A percentile compares a stretch with the other conserved stretches of the same genome.
phyloP scores from a whole-genome alignment of 495 filamentous ascomycete genomes.

The Bryoglossum gracile region DNA sequence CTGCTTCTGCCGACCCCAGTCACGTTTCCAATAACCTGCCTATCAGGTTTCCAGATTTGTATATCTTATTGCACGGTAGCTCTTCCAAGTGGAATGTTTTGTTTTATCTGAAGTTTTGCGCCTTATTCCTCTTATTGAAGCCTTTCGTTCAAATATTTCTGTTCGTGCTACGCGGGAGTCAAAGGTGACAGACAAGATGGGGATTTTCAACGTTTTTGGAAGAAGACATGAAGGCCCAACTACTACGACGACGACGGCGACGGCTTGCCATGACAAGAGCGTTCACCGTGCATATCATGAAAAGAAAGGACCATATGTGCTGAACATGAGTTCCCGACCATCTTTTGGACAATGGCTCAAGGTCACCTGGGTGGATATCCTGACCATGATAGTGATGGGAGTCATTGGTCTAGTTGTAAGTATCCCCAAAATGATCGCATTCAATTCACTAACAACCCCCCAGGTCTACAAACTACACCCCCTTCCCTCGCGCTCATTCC shows the following conservation, averaged over 20 bases:
- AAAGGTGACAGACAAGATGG: background rate
- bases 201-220: background rate
- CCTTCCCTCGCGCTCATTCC: slow-evolving; percentile 31
- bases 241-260: background rate
- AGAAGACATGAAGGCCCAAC: background rate
- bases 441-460: background rate
- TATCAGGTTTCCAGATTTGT: too few species aligned
- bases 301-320: slow-evolving; percentile 19
- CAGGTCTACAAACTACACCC: slow-evolving; percentile 51
- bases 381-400: slow-evolving; percentile 50
- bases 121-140: background rate
- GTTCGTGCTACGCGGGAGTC: background rate
- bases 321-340: slow-evolving; percentile 36
- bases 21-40: too few species aligned
- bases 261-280: background rate
- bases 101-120: background rate
- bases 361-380: slow-evolving; percentile 48
- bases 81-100: too few species aligned
- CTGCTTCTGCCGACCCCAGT: too few species aligned
- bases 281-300: slow-evolving; percentile 1
- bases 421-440: slow-evolving; percentile 2
- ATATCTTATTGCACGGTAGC: too few species aligned
- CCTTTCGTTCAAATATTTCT: background rate
- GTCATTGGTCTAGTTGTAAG: slow-evolving; percentile 50
- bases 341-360: slow-evolving; percentile 50